Conservation (phyloP, 169 alveolate genomes). For the Ichthyophthirius multifiliis region DNA sequence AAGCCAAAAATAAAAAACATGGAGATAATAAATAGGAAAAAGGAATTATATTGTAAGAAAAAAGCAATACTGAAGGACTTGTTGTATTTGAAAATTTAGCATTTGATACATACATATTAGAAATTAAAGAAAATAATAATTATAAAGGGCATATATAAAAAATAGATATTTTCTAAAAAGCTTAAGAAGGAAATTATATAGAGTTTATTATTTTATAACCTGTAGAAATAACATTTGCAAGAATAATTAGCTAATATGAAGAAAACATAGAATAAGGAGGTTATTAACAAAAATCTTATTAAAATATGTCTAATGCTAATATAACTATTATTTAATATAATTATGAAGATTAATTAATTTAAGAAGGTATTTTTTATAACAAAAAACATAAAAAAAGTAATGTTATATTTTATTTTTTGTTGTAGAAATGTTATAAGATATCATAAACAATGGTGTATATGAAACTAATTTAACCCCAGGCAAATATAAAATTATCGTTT, state of each 20-base stretch:
- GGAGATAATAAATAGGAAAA: neutral
- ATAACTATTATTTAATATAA: neutral
- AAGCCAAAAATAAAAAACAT: too few species aligned
- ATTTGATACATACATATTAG: neutral
- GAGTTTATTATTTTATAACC: neutral
- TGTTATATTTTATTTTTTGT: too few species aligned
- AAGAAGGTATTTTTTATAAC: neutral
- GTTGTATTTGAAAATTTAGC: neutral
- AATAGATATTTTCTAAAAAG: neutral
- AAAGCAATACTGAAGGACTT: neutral
- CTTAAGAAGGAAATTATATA: neutral
- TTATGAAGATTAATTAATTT: neutral
- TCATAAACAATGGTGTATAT: too few species aligned
- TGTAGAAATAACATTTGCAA: neutral
- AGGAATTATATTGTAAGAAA: neutral
- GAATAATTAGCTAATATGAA: neutral
- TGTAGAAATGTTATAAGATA: too few species aligned
- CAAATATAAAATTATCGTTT: neutral
- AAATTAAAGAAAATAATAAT: neutral
- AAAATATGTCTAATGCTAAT: neutral
- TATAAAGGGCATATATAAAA: neutral
- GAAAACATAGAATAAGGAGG: neutral
- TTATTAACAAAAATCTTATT: too few species aligned
- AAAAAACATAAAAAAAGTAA: too few species aligned
- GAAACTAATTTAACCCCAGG: neutral